Evolutionary conservation across 257 asterid species (phyloP), one percentile per base, ranked within the genome.

Genomic region (Linaria vulgaris): DNA sequence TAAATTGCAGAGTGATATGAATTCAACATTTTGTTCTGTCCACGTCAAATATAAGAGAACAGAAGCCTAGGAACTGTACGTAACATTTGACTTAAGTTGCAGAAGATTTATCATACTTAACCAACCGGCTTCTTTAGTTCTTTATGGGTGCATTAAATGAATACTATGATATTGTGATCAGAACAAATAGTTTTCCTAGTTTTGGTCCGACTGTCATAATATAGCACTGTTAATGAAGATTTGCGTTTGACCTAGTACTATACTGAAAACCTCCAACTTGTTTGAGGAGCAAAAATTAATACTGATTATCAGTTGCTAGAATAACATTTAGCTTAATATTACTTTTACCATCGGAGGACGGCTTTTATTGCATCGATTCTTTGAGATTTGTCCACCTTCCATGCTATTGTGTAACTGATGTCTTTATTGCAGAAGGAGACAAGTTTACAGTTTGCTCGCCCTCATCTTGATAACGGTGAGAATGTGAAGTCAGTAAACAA

Each of bases 401-500:
- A 3, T 7, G 41, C 41, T 34, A 34, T 3, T 11, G 9, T 3
- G 41, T 44, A 44, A 44, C 15, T 21, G 39, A 27, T 41, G 21
- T 59, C 52, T 31, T 41, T 39, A 6, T 27, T 59, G 64, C 64
- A 59, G 64, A 41, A 59, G 38, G 64, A 59, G 38, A 19, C 39
- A 11, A 59, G 53, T 21, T 59, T 43, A 17, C 41, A 24, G 38
- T 59, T 59, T 41, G 52, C 51, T 39, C 61, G 24, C 21, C 31
- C 37, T 45, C 49, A 17, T 59, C 37, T 25, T 22, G 22, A 19
- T 25, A 41, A 22, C 22, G 39, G 25, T 61, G 79, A 74, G 67
- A 74, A 72, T 25, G 52, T 34, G 64, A 68, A 73, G 69, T 41
- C 53, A 22, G 38, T 53, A 69, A 60, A 72, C 13, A 64, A 20